Evolutionary conservation across 2,329 filamentous ascomycete species (phyloP).

Genomic region (Corynespora cassiicola): DNA sequence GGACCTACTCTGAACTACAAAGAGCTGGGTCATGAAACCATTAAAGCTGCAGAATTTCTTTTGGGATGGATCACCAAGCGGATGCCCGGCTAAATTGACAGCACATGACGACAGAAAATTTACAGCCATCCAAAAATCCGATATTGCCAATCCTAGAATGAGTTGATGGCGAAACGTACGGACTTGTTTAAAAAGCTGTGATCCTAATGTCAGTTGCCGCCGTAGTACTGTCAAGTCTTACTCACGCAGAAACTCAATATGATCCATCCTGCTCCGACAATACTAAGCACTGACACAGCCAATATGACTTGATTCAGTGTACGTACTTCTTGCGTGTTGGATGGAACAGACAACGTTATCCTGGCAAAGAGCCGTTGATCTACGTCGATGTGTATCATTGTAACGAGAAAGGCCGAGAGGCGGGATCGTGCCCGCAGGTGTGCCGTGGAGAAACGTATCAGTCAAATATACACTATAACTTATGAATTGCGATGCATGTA

Average conservation of each 20-base stretch:
- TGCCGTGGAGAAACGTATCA: too few species aligned
- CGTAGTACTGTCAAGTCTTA: too few species aligned
- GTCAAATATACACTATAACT: too few species aligned
- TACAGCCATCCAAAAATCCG: constrained; percentile 49
- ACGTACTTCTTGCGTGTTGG: constrained; percentile 10
- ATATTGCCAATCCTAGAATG: constrained; percentile 51
- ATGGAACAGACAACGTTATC: constrained; percentile 18
- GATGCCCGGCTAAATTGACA: constrained; percentile 40
- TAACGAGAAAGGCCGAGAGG: too few species aligned
- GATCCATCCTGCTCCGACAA: constrained; percentile 48
- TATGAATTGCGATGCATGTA: too few species aligned
- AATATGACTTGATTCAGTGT: constrained; percentile 34
- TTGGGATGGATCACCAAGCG: constrained; percentile 34
- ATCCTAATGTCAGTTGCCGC: too few species aligned
- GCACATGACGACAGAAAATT: constrained; percentile 50
- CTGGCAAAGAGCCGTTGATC: too few species aligned
- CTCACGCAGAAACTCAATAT: constrained; percentile 42
- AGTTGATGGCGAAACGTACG: constrained; percentile 51
- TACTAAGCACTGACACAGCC: constrained; percentile 42
- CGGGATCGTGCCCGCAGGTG: too few species aligned
- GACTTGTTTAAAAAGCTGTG: constrained; percentile 46
- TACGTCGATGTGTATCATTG: too few species aligned
- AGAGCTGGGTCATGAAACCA: constrained; percentile 52
- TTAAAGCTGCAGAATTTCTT: constrained; percentile 49
- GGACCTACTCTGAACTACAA: constrained; percentile 50